A percentile compares a stretch with the other conserved stretches of the same genome.
Conservation (phyloP, 176 grass and related monocot species). For the Guadua angustifolia region DNA sequence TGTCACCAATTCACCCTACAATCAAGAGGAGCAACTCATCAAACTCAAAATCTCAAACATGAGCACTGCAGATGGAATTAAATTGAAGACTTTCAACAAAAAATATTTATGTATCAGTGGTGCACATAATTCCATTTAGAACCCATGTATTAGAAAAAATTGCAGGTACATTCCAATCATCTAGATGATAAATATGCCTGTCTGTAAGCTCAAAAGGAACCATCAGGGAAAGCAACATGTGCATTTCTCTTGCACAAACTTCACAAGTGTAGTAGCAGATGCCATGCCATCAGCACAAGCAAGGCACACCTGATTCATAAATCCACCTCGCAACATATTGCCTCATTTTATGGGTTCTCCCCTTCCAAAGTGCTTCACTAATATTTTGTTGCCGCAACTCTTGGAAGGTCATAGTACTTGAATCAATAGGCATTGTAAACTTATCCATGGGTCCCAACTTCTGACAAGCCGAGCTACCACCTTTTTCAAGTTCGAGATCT, state of each 20-base stretch:
- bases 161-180: slow-evolving; percentile 10
- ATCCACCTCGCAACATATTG: too few relatives aligned
- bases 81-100: slow-evolving; percentile 9
- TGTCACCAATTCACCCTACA: slow-evolving; percentile 85
- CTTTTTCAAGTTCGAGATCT: too few relatives aligned
- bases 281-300: too few relatives aligned
- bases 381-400: too few relatives aligned
- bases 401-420: too few relatives aligned
- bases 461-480: too few relatives aligned
- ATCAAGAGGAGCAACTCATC: slow-evolving; percentile 27
- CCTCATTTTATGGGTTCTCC: too few relatives aligned
- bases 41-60: slow-evolving; percentile 2
- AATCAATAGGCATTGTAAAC: too few relatives aligned
- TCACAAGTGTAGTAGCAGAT: too few relatives aligned
- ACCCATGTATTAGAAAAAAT: slow-evolving; percentile 7
- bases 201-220: background rate
- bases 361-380: too few relatives aligned
- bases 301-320: too few relatives aligned
- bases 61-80: background rate
- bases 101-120: slow-evolving; percentile 11
- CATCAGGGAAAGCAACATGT: background rate
- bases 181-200: background rate
- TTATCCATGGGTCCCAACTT: too few relatives aligned
- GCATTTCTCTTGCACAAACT: slow-evolving; percentile 28
- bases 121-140: slow-evolving; percentile 7